Percentiles rank a stretch among this genome's conserved stretches.
Evolutionary conservation across 192 early-diverging fungal genomes (phyloP).

Genomic region (Gamsiella multidivaricata): DNA sequence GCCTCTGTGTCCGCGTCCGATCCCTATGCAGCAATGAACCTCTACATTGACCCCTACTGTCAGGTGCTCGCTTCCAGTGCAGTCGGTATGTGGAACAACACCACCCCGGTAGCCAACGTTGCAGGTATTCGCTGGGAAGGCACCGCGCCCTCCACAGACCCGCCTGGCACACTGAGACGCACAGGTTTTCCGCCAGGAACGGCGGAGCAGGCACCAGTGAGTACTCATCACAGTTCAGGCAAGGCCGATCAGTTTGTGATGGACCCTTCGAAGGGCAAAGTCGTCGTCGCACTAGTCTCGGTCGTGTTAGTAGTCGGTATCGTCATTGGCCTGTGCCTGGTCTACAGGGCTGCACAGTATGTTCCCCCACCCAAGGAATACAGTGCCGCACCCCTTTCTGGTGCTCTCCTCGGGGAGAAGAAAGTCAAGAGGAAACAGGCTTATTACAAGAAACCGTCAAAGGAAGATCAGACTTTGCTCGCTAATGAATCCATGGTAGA

Average conservation of each 20-base stretch:
- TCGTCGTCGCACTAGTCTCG: constrained; percentile 17
- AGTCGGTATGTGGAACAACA: constrained; percentile 38
- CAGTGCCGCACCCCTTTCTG: no score
- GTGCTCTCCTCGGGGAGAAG: neutral
- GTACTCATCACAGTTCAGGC: neutral
- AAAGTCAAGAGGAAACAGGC: constrained; percentile 34
- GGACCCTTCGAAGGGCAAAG: constrained; percentile 26
- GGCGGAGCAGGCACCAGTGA: neutral
- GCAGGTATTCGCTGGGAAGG: constrained; percentile 26
- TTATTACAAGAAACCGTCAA: constrained; percentile 22
- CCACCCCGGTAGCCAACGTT: neutral
- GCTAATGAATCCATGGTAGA: no score
- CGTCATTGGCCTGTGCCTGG: constrained; percentile 3
- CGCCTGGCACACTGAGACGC: constrained; percentile 15
- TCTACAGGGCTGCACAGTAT: constrained; percentile 36
- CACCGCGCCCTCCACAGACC: neutral
- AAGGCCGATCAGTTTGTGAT: neutral
- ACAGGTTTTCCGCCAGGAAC: constrained; percentile 4
- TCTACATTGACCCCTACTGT: constrained; percentile 16
- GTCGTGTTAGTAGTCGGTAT: constrained; percentile 15
- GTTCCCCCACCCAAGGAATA: constrained; percentile 20
- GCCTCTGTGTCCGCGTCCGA: constrained; percentile 2
- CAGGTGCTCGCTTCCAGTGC: constrained; percentile 1
- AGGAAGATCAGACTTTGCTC: neutral
- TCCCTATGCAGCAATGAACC: constrained; percentile 26